phyloP scores from a whole-genome alignment of 78 protist genomes.

The Isochrysis galbana region DNA sequence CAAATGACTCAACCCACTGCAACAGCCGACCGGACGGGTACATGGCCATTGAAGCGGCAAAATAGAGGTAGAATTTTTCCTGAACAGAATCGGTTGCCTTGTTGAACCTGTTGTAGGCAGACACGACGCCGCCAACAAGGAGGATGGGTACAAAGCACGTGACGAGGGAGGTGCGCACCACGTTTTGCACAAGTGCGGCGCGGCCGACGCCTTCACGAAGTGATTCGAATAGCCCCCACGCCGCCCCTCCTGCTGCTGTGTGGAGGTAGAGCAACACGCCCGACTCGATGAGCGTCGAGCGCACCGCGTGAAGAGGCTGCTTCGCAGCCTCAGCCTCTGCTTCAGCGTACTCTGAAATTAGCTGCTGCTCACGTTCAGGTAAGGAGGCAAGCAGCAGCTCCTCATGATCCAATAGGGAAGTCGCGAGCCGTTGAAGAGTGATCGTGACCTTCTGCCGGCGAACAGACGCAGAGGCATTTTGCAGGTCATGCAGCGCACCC shows the following conservation, averaged over 20 bases:
- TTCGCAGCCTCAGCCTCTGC: neutral
- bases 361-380: neutral
- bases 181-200: conserved; percentile 5
- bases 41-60: neutral
- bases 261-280: conserved; percentile 70
- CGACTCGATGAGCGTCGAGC: conserved; percentile 19
- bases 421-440: too few relatives aligned
- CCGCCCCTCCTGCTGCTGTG: conserved; percentile 73
- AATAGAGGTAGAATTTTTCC: conserved; percentile 39
- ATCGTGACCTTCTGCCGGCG: neutral
- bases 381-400: neutral
- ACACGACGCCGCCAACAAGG: conserved; percentile 67
- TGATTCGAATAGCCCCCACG: conserved; percentile 67
- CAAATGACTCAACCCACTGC: conserved; percentile 54
- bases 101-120: conserved; percentile 29
- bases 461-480: neutral
- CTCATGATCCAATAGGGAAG: too few relatives aligned
- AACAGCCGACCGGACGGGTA: conserved; percentile 53
- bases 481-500: neutral
- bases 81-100: conserved; percentile 43
- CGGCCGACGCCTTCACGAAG: conserved; percentile 19
- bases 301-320: neutral
- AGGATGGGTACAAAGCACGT: conserved; percentile 70
- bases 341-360: neutral
- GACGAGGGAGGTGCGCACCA: conserved; percentile 56